phyloP scores from a whole-genome alignment of 2,329 filamentous ascomycete genomes.

The Pezicula rhizophila region DNA sequence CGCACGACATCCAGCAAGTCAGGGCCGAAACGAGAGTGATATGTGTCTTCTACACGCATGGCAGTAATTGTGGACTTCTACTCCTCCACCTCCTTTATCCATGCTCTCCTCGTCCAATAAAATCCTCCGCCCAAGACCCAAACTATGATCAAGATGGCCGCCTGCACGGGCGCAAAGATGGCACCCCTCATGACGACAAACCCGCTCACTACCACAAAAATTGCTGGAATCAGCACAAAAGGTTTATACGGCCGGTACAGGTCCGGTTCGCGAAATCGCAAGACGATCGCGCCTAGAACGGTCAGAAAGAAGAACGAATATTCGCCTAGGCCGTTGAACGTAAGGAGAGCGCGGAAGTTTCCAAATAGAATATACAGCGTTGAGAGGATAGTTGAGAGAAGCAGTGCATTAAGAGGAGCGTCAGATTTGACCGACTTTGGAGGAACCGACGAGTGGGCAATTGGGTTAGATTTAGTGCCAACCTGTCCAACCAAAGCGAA shows the following conservation, averaged over 20 bases:
- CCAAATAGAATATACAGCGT: constrained; percentile 54
- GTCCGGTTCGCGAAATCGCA: constrained; percentile 49
- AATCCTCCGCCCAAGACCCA: constrained; percentile 37
- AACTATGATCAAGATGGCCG: constrained; percentile 43
- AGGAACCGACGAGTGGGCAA: background rate
- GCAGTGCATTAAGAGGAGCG: constrained; percentile 48
- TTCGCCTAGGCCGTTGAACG: constrained; percentile 53
- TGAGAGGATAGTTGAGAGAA: constrained; percentile 43
- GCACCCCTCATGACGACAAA: constrained; percentile 54
- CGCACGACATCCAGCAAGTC: too few species aligned
- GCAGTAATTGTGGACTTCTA: too few species aligned
- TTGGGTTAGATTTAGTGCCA: constrained; percentile 18
- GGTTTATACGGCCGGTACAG: constrained; percentile 52
- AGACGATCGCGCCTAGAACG: constrained; percentile 50
- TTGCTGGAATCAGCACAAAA: constrained; percentile 39
- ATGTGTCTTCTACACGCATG: too few species aligned
- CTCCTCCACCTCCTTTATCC: too few species aligned
- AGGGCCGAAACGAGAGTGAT: too few species aligned
- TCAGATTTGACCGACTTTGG: constrained; percentile 31
- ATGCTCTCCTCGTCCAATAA: too few species aligned
- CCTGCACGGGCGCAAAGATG: constrained; percentile 50
- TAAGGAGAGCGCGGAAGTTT: constrained; percentile 54
- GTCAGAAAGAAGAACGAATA: constrained; percentile 61
- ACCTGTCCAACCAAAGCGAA: constrained; percentile 41
- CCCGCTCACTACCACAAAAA: constrained; percentile 52